Evolutionary conservation across 2,329 filamentous ascomycete genomes (phyloP).

Genomic region (Nemania bipapillata): DNA sequence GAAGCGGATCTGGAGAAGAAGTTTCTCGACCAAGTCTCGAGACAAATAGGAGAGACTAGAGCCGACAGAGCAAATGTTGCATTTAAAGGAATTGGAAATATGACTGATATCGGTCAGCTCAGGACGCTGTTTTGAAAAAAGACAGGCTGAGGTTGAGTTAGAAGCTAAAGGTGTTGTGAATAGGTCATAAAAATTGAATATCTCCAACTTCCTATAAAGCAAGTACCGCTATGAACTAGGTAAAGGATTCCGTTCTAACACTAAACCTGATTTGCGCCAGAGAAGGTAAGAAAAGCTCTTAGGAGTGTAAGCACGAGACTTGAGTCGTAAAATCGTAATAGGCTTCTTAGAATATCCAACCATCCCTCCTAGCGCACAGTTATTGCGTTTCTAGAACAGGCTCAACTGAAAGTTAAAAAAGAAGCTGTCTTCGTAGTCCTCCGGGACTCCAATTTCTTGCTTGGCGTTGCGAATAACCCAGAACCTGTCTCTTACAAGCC

Average conservation of each 20-base stretch:
- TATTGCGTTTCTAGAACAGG: neutral
- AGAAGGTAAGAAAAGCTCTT: neutral
- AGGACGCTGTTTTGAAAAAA: constrained; percentile 31
- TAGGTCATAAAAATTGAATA: neutral
- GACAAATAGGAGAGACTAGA: constrained; percentile 55
- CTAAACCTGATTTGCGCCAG: neutral
- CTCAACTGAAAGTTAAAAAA: neutral
- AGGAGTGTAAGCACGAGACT: neutral
- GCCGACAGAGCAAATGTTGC: constrained; percentile 52
- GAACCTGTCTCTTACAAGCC: neutral
- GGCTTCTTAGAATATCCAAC: neutral
- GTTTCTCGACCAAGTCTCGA: constrained; percentile 60
- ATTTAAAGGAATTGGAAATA: constrained; percentile 50
- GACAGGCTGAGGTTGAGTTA: neutral
- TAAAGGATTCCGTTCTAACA: neutral
- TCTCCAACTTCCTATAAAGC: neutral
- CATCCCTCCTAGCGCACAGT: neutral
- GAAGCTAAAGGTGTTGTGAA: too few species aligned
- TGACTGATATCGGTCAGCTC: constrained; percentile 47
- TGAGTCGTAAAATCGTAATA: neutral
- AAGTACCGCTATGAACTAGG: neutral
- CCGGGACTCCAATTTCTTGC: neutral
- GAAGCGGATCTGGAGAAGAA: constrained; percentile 59
- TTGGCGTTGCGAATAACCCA: neutral
- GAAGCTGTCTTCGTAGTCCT: neutral